Base-by-base conservation (phyloP, 169 alveolate genomes). In the Amoebophrya sp. region DNA sequence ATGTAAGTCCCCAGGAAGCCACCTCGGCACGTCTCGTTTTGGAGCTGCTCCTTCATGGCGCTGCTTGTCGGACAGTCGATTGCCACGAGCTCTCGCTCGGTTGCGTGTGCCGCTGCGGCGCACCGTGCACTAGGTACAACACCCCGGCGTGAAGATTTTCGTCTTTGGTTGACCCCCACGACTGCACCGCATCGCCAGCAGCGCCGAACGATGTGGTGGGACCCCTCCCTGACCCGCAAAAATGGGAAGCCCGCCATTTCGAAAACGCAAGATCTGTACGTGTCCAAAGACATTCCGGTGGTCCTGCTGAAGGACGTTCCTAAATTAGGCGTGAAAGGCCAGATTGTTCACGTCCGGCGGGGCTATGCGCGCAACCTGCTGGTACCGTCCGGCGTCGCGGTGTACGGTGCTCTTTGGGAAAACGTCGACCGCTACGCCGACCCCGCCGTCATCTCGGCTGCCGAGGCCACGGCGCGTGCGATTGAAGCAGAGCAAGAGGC, bases 271-370 rank as follows among this genome's bases (percentile, higher is more conserved):
- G 77, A 89, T 40, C 83, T 40, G 32, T 89, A 40, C 40, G 91
- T 89, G 38, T n/a, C 53, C 38, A 89, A 89, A 38, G 91, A 89
- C 35, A 89, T 89, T 29, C 91, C 91, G 40, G 91, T 89, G 10
- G 55, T 89, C 32, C 47, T 89, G 38, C 40, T 89, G 12, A 89
- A 89, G 40, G 77, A 89, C 38, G 91, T 89, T 0, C 91, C 91
- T 1, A 53, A 40, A 0, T 77, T 89, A 0, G 91, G 91, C 33
- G 91, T 89, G 25, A 39, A 40, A 29, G 91, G 91, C 0, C 83
- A 89, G 91, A 89, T 89, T 40, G 91, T 89, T 7, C 29, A 40
- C 41, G 91, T 89, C 14, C 91, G 91, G 53, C 77, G 91, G 10
- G 91, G 91, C 18, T 66, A 39, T n/a, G 91, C 91, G 10, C 77